Percentiles rank a stretch among this genome's conserved stretches.
phyloP scores from a whole-genome alignment of 2,329 filamentous ascomycete species.

The Ophiostoma sp. region DNA sequence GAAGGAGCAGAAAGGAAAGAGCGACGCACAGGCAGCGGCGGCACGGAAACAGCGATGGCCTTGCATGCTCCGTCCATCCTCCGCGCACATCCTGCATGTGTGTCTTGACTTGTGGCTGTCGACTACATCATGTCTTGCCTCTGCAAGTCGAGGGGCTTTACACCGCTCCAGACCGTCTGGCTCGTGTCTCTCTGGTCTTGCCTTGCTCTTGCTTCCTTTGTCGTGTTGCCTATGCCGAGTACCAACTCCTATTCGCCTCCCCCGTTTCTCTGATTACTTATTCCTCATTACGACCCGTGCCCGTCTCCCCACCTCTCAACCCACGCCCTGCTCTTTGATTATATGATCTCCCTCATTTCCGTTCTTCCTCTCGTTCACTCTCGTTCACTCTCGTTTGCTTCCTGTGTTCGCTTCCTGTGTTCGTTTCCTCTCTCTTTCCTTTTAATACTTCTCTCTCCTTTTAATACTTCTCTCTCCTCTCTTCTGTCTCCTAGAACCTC shows the following conservation, averaged over 20 bases:
- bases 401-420: not conserved
- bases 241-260: slow-evolving; percentile 2
- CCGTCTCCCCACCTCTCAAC: slow-evolving; percentile 2
- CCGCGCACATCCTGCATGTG: not conserved
- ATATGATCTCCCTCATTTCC: slow-evolving; percentile 6
- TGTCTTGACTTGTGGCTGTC: not conserved
- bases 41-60: not conserved
- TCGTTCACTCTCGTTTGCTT: too few species aligned
- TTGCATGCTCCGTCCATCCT: not conserved
- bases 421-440: not conserved
- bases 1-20: not conserved
- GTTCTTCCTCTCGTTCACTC: not conserved
- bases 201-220: too few species aligned
- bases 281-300: not conserved
- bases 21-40: not conserved
- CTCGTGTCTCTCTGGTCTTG: not conserved
- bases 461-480: not conserved
- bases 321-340: not conserved
- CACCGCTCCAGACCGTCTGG: too few species aligned
- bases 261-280: not conserved
- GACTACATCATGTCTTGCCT: slow-evolving; percentile 2
- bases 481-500: not conserved
- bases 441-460: not conserved
- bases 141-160: not conserved
- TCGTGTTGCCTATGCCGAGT: not conserved